phyloP scores from a whole-genome alignment of 208 protist genomes.

The Histomonas meleagridis region DNA sequence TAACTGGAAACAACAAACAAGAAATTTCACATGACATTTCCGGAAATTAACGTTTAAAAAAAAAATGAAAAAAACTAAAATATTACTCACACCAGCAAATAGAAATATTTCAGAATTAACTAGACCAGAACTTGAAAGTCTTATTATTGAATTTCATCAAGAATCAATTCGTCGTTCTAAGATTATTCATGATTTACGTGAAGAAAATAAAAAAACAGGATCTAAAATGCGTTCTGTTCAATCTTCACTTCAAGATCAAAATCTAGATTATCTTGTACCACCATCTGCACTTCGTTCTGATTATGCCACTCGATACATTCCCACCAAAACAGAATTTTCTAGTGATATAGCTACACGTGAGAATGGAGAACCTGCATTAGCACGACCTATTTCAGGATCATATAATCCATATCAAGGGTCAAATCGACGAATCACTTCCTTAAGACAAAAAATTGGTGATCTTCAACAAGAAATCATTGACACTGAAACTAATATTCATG shows the following conservation, averaged over 20 bases:
- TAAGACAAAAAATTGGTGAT: conserved; percentile 33
- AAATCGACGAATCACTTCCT: background rate
- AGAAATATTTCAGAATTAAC: background rate
- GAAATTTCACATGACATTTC: too few species aligned
- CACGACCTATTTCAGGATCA: background rate
- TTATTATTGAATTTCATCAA: background rate
- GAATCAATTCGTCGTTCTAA: background rate
- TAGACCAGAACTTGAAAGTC: background rate
- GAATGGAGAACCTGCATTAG: background rate
- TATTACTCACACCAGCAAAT: too few species aligned
- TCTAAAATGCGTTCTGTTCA: background rate
- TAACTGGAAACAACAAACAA: too few species aligned
- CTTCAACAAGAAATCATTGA: background rate
- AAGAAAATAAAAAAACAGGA: background rate
- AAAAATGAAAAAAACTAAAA: too few species aligned
- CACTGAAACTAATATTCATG: background rate
- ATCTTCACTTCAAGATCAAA: background rate
- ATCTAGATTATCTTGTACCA: background rate
- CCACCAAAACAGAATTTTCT: too few species aligned
- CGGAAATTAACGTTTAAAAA: too few species aligned
- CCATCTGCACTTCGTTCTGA: background rate
- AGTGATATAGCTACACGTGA: background rate
- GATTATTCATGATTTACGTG: background rate
- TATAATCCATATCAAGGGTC: conserved; percentile 5
- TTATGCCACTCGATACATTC: background rate